Evolutionary conservation across 2,329 filamentous ascomycete genomes (phyloP).

Genomic region (Fusarium guadeloupense): DNA sequence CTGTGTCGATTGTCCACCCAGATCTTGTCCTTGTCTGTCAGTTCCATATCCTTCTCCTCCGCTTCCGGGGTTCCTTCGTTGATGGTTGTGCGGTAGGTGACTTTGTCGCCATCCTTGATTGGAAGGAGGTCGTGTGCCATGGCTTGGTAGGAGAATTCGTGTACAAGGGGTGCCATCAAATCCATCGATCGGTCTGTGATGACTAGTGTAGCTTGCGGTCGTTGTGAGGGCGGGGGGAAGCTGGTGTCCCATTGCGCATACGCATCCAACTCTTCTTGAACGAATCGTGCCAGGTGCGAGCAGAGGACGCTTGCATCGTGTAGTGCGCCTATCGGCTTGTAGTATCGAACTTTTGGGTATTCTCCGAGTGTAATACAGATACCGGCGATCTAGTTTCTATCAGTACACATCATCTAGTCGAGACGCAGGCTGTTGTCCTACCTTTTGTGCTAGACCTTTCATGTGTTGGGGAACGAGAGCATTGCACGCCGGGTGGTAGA

Average conservation of each 20-base stretch:
- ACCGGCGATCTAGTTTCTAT: conserved; percentile 53
- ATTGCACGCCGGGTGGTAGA: conserved; percentile 93
- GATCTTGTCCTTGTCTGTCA: conserved; percentile 88
- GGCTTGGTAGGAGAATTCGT: conserved; percentile 98
- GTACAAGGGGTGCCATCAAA: conserved; percentile 83
- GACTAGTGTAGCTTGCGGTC: conserved; percentile 83
- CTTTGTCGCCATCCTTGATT: conserved; percentile 87
- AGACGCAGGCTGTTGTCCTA: conserved; percentile 48
- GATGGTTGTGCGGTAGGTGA: conserved; percentile 82
- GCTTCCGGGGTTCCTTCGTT: conserved; percentile 77
- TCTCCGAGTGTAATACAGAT: conserved; percentile 93
- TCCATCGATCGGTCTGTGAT: conserved; percentile 96
- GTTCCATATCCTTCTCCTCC: conserved; percentile 89
- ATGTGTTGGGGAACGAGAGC: conserved; percentile 83
- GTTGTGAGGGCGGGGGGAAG: conserved; percentile 81
- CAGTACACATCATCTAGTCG: not conserved
- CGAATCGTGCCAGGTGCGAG: conserved; percentile 86
- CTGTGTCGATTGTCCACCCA: conserved; percentile 95
- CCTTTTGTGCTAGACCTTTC: conserved; percentile 87
- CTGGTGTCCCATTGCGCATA: conserved; percentile 86
- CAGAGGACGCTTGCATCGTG: conserved; percentile 92
- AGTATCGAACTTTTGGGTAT: conserved; percentile 93
- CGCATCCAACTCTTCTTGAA: conserved; percentile 89
- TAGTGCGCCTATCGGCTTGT: conserved; percentile 74
- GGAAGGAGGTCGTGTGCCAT: conserved; percentile 95